A percentile compares a stretch with the other conserved stretches of the same genome.
These are phyloP conservation scores for Colletotrichum sp. DNA, from an alignment of 2,329 filamentous ascomycete genomes.

Conservation along the genomic window DNA sequence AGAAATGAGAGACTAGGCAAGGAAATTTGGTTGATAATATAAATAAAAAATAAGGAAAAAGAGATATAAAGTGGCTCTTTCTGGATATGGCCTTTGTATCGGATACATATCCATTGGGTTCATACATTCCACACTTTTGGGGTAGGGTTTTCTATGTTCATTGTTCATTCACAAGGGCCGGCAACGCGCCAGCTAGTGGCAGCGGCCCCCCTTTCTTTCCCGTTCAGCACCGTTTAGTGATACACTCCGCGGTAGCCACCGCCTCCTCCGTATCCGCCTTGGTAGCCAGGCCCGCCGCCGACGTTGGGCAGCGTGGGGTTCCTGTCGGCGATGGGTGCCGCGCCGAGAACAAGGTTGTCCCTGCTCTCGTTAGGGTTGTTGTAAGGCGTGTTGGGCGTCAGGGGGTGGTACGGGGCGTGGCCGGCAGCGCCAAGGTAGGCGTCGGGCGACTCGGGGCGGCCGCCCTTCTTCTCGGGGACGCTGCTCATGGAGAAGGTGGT, in stretches of 20 bases:
- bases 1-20: constrained; percentile 6
- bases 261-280: constrained; percentile 13
- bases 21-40: constrained; percentile 6
- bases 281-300: constrained; percentile 1
- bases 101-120: constrained; percentile 1
- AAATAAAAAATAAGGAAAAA: constrained; percentile 21
- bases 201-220: not conserved
- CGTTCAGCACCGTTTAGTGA: not conserved
- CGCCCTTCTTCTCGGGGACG: constrained; percentile 31
- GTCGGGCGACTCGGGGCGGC: constrained; percentile 37
- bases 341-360: constrained; percentile 42
- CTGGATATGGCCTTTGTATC: not conserved
- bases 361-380: constrained; percentile 33
- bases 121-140: constrained; percentile 17
- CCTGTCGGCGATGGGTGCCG: constrained; percentile 41
- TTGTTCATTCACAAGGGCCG: not conserved
- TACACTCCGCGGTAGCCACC: constrained; percentile 20
- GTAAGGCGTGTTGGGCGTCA: constrained; percentile 39
- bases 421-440: constrained; percentile 27
- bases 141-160: constrained; percentile 6
- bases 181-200: not conserved
- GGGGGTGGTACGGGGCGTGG: constrained; percentile 34
- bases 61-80: constrained; percentile 19
- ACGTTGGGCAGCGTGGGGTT: constrained; percentile 38
- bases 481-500: constrained; percentile 49